Evolutionary conservation across 2,329 filamentous ascomycete genomes (phyloP).

Genomic region (Trichoderma sp.): DNA sequence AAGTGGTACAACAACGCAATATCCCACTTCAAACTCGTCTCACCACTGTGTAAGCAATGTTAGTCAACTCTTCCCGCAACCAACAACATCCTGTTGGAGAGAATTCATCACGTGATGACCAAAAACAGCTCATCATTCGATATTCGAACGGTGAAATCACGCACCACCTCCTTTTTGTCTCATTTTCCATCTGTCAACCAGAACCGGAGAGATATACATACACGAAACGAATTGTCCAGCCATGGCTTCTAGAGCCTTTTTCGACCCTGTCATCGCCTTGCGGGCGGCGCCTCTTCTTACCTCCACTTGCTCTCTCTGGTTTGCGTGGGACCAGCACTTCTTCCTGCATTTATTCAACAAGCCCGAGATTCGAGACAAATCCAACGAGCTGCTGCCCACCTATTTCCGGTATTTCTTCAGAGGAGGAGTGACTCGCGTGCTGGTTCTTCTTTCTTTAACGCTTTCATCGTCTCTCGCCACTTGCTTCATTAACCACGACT

Average conservation of each 20-base stretch:
- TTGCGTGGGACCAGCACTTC: constrained; percentile 43
- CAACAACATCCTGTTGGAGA: background rate
- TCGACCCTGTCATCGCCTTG: constrained; percentile 25
- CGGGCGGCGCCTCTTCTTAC: constrained; percentile 45
- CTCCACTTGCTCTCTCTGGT: constrained; percentile 46
- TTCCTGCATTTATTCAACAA: constrained; percentile 40
- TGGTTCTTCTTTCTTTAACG: constrained; percentile 36
- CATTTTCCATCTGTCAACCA: background rate
- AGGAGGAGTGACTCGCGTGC: constrained; percentile 33
- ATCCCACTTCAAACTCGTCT: too few relatives aligned
- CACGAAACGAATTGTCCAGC: background rate
- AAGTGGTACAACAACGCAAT: too few relatives aligned
- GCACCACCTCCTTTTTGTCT: background rate
- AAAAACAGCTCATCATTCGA: background rate
- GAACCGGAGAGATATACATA: background rate
- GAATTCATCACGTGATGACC: background rate
- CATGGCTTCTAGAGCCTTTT: constrained; percentile 6
- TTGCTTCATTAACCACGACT: background rate
- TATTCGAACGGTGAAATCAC: background rate
- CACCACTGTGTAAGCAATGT: background rate
- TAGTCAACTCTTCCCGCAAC: background rate
- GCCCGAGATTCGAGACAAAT: constrained; percentile 28
- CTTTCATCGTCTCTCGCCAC: constrained; percentile 18
- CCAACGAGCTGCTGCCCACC: constrained; percentile 29
- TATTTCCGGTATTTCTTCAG: constrained; percentile 44